Conservation (phyloP, 768 basidiomycete species). For the Tulasnella sp. region DNA sequence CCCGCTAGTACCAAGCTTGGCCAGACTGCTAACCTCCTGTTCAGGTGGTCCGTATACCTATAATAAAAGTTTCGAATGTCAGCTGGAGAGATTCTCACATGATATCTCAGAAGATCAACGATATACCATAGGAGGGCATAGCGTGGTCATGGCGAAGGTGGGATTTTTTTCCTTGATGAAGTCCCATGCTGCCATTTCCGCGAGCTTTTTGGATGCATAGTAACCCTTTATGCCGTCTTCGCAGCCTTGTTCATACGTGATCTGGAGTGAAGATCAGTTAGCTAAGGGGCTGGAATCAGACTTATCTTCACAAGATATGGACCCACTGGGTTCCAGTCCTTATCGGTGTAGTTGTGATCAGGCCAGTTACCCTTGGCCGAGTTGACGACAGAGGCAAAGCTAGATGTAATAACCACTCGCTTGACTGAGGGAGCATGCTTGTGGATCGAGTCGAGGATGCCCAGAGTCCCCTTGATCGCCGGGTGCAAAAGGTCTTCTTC, state of each 20-base stretch:
- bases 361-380: neutral
- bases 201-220: slow-evolving; percentile 49
- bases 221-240: slow-evolving; percentile 28
- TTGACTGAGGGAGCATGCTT: slow-evolving; percentile 19
- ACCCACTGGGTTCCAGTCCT: slow-evolving; percentile 20
- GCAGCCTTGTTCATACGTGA: slow-evolving; percentile 6
- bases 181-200: slow-evolving; percentile 51
- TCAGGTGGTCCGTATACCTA: slow-evolving; percentile 15
- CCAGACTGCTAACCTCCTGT: slow-evolving; percentile 5
- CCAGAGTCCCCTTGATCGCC: slow-evolving; percentile 20
- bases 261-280: neutral
- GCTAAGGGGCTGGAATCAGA: neutral
- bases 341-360: slow-evolving; percentile 19
- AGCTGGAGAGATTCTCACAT: neutral
- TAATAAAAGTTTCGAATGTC: neutral
- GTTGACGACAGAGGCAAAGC: slow-evolving; percentile 21
- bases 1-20: slow-evolving; percentile 9
- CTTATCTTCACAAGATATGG: neutral
- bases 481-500: slow-evolving; percentile 19
- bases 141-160: slow-evolving; percentile 33
- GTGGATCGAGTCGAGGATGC: slow-evolving; percentile 17
- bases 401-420: slow-evolving; percentile 23
- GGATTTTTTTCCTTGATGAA: slow-evolving; percentile 35
- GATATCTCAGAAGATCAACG: neutral
- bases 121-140: slow-evolving; percentile 44